These are phyloP conservation scores for Alternaria ethzedia DNA, from an alignment of 2,329 filamentous ascomycete species.

Conservation along the genomic window DNA sequence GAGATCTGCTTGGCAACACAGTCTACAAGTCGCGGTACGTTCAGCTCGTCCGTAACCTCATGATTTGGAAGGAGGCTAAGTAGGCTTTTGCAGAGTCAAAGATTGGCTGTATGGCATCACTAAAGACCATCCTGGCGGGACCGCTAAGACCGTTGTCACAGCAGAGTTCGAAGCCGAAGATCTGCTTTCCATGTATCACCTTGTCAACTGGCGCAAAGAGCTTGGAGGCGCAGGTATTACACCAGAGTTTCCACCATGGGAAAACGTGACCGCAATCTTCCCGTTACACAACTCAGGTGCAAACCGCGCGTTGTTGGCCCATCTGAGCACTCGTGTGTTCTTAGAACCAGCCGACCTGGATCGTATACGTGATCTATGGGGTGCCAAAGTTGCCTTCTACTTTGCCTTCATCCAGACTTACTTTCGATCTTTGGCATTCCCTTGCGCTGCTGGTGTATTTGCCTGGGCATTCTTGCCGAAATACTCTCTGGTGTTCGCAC, in stretches of 20 bases:
- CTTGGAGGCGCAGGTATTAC: conserved; percentile 83
- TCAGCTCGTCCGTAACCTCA: not conserved
- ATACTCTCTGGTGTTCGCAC: conserved; percentile 40
- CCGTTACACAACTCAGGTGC: conserved; percentile 78
- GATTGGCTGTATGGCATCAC: conserved; percentile 85
- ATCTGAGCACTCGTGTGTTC: conserved; percentile 74
- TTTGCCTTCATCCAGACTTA: conserved; percentile 46
- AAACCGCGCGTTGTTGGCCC: conserved; percentile 77
- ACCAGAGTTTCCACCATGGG: conserved; percentile 72
- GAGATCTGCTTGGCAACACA: conserved; percentile 38
- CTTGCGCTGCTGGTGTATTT: conserved; percentile 37
- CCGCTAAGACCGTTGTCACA: conserved; percentile 52
- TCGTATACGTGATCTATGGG: conserved; percentile 76
- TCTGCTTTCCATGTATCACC: conserved; percentile 75
- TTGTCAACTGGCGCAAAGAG: conserved; percentile 74
- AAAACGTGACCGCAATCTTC: conserved; percentile 75
- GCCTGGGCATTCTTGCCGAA: conserved; percentile 40
- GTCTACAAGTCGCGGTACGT: conserved; percentile 41
- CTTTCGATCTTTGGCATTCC: conserved; percentile 39
- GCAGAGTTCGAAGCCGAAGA: conserved; percentile 80
- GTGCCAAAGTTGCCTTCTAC: conserved; percentile 65
- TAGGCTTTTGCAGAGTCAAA: conserved; percentile 64
- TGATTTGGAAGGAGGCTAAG: not conserved
- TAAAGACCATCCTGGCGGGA: conserved; percentile 62
- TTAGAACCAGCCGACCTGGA: conserved; percentile 72